Percentiles rank a stretch among this genome's conserved stretches.
Conservation (phyloP, 768 basidiomycete species). For the Fomitopsis serialis region DNA sequence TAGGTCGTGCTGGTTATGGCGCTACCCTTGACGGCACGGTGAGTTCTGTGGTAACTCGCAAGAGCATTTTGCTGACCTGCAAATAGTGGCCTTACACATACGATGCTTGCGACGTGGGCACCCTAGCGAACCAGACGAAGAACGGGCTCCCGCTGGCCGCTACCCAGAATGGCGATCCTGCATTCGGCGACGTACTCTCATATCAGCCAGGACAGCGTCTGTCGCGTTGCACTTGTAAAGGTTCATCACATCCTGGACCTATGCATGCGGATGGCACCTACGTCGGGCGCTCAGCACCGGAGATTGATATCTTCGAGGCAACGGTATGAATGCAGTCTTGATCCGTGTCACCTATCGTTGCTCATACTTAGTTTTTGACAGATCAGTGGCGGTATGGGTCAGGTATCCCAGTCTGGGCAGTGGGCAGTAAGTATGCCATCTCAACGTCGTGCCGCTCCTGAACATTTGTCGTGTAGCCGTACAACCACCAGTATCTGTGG, state of each 20-base stretch:
- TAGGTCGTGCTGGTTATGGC: constrained; percentile 87
- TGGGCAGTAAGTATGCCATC: constrained; percentile 54
- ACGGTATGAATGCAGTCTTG: constrained; percentile 51
- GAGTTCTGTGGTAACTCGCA: constrained; percentile 15
- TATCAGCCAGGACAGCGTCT: constrained; percentile 82
- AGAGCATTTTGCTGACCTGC: not conserved
- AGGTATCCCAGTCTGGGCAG: constrained; percentile 84
- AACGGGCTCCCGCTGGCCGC: constrained; percentile 65
- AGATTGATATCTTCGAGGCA: constrained; percentile 90
- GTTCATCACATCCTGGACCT: constrained; percentile 84
- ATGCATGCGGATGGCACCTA: constrained; percentile 66
- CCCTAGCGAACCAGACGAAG: constrained; percentile 61
- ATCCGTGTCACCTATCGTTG: not conserved
- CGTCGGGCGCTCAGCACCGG: constrained; percentile 79
- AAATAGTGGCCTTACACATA: constrained; percentile 78
- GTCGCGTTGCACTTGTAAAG: constrained; percentile 80
- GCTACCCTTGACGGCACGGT: constrained; percentile 82
- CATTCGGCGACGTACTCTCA: constrained; percentile 41
- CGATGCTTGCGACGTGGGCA: constrained; percentile 69
- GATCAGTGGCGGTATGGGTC: constrained; percentile 30
- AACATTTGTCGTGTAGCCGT: constrained; percentile 45
- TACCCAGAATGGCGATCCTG: constrained; percentile 48
- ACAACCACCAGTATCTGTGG: constrained; percentile 72
- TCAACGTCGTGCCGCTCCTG: not conserved
- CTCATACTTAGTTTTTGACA: no score